These are phyloP conservation scores for Quercus phellos DNA, from an alignment of 331 rosid species.

Conservation along the genomic window DNA sequence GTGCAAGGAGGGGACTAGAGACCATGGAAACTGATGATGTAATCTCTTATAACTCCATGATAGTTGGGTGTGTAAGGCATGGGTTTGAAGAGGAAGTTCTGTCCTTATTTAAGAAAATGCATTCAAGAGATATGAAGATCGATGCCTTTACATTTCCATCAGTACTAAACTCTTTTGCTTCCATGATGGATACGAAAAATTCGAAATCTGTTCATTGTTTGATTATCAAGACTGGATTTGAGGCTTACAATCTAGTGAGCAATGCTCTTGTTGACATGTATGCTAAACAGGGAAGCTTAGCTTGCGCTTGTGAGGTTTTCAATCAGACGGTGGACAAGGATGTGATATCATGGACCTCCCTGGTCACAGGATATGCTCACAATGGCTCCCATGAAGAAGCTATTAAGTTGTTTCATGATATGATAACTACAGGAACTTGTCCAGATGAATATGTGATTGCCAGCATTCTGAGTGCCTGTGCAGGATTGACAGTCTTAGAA, in stretches of 20 bases:
- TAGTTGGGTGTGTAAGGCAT: conserved; percentile 68
- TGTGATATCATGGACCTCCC: conserved; percentile 84
- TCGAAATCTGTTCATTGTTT: conserved; percentile 50
- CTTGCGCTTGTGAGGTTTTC: conserved; percentile 51
- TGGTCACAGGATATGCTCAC: conserved; percentile 69
- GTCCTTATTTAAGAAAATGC: conserved; percentile 56
- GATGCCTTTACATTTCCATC: conserved; percentile 74
- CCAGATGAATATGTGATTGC: conserved; percentile 63
- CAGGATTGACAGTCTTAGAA: conserved; percentile 64
- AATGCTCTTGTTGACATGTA: conserved; percentile 85
- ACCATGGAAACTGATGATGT: conserved; percentile 58
- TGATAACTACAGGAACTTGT: conserved; percentile 53
- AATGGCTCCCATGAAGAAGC: conserved; percentile 59
- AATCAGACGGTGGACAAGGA: conserved; percentile 51
- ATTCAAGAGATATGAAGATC: conserved; percentile 48
- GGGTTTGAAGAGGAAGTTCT: conserved; percentile 58
- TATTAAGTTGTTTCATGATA: conserved; percentile 49
- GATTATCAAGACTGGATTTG: conserved; percentile 62
- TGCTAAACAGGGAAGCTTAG: conserved; percentile 53
- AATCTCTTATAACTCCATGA: conserved; percentile 75
- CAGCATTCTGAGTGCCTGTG: conserved; percentile 64
- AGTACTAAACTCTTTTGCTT: conserved; percentile 46
- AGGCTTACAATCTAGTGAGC: conserved; percentile 49
- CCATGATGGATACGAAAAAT: conserved; percentile 26
- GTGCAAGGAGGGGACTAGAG: conserved; percentile 46